Evolutionary conservation across 768 basidiomycete genomes (phyloP).

Genomic region (Rhodosporidiobolus odoratus): DNA sequence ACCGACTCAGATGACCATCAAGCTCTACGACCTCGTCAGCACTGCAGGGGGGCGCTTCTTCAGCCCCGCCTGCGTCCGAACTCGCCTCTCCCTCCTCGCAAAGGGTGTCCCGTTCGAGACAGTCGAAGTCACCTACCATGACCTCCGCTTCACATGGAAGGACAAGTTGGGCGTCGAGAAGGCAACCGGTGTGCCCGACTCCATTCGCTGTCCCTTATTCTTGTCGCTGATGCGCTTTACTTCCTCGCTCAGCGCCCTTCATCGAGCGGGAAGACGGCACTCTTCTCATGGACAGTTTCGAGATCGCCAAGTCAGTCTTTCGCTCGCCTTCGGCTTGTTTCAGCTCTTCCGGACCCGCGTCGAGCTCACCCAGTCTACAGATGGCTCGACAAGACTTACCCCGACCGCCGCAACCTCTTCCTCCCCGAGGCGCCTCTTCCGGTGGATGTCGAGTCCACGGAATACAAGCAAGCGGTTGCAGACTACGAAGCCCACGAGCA

Average conservation of each 20-base stretch:
- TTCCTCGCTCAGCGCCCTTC: constrained; percentile 12
- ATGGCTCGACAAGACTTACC: constrained; percentile 20
- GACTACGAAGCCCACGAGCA: background rate
- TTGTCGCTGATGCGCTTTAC: background rate
- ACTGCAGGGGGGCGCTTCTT: background rate
- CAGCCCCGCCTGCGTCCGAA: constrained; percentile 13
- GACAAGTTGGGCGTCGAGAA: background rate
- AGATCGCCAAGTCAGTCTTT: constrained; percentile 13
- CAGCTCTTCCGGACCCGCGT: background rate
- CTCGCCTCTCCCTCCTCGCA: constrained; percentile 3
- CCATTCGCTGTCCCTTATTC: rapidly evolving
- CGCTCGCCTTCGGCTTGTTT: background rate
- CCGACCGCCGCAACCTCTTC: constrained; percentile 18
- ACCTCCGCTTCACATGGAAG: constrained; percentile 16
- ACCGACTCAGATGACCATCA: background rate
- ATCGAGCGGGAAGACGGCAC: constrained; percentile 9
- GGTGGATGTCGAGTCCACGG: background rate
- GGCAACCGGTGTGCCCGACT: constrained; percentile 2
- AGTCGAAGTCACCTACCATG: constrained; percentile 16
- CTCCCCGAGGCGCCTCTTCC: constrained; percentile 2
- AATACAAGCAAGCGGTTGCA: background rate
- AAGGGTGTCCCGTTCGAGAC: constrained; percentile 9
- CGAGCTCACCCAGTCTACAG: background rate
- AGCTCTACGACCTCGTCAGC: constrained; percentile 23
- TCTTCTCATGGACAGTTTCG: constrained; percentile 19